Conservation (phyloP, 2,329 filamentous ascomycete genomes). For the Ilyonectria destructans region DNA sequence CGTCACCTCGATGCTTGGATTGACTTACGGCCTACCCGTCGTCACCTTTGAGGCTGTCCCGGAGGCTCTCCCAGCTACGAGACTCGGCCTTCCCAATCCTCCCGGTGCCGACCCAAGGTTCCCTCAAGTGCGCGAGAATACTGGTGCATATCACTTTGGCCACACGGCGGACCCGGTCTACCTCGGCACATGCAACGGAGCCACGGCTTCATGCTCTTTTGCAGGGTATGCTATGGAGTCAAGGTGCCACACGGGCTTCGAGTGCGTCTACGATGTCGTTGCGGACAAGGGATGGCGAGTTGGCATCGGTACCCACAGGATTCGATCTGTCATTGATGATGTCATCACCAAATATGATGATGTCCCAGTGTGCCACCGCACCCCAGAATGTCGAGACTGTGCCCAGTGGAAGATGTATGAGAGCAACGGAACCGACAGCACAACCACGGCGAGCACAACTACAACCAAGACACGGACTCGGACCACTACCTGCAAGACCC, state of each 20-base stretch:
- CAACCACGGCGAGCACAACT: slow-evolving; percentile 73
- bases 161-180: slow-evolving; percentile 97
- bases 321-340: slow-evolving; percentile 88
- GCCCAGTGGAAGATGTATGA: slow-evolving; percentile 95
- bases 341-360: slow-evolving; percentile 88
- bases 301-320: slow-evolving; percentile 92
- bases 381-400: slow-evolving; percentile 90
- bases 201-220: slow-evolving; percentile 89
- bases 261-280: slow-evolving; percentile 95
- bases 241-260: slow-evolving; percentile 89
- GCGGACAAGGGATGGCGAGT: slow-evolving; percentile 93
- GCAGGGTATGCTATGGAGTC: slow-evolving; percentile 96
- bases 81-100: slow-evolving; percentile 88
- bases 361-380: slow-evolving; percentile 83
- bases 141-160: slow-evolving; percentile 91
- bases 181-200: slow-evolving; percentile 93
- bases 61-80: slow-evolving; percentile 87
- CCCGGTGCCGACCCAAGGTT: slow-evolving; percentile 81
- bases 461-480: slow-evolving; percentile 80
- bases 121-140: slow-evolving; percentile 80
- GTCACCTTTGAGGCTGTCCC: slow-evolving; percentile 95
- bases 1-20: slow-evolving; percentile 87
- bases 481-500: slow-evolving; percentile 91
- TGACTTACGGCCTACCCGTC: slow-evolving; percentile 93
- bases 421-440: slow-evolving; percentile 88